Percentiles rank a stretch among this genome's conserved stretches.
phyloP scores from a whole-genome alignment of 2,329 filamentous ascomycete species.

The Aureobasidium leucospermi region DNA sequence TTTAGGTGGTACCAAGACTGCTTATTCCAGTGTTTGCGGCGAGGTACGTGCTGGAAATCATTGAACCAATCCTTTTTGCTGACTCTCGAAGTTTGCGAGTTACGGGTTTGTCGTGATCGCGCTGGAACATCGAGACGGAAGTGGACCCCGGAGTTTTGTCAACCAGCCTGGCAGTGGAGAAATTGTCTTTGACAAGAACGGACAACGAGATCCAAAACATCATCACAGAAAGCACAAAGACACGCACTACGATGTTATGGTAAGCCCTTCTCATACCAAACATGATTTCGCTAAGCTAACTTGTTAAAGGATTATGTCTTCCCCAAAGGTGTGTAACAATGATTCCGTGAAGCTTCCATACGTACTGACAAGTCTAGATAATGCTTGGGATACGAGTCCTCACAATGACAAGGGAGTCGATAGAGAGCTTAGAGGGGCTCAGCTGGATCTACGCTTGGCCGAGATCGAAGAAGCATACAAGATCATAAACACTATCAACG shows the following conservation, averaged over 20 bases:
- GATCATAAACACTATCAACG: conserved; percentile 48
- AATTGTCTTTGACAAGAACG: conserved; percentile 26
- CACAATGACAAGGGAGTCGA: conserved; percentile 55
- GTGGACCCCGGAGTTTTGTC: conserved; percentile 53
- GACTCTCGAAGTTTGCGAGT: conserved; percentile 44
- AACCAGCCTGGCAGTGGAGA: conserved; percentile 44
- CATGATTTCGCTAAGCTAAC: neutral
- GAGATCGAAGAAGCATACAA: conserved; percentile 59
- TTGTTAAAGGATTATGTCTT: conserved; percentile 50
- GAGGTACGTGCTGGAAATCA: conserved; percentile 30
- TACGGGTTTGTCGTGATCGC: conserved; percentile 60
- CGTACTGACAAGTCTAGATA: conserved; percentile 22
- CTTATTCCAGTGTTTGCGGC: conserved; percentile 56
- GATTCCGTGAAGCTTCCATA: neutral
- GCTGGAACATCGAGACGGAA: conserved; percentile 59
- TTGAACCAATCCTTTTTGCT: neutral
- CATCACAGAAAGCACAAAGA: conserved; percentile 15
- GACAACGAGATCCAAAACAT: conserved; percentile 20
- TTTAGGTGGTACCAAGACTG: conserved; percentile 55
- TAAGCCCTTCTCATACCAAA: neutral
- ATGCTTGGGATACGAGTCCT: conserved; percentile 40
- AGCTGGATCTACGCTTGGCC: conserved; percentile 55
- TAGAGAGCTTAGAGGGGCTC: conserved; percentile 50
- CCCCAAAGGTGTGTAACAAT: conserved; percentile 34
- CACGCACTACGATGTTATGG: conserved; percentile 20